A percentile compares a stretch with the other conserved stretches of the same genome.
phyloP scores from a whole-genome alignment of 129 eudicot genomes.

The Scalesia atractyloides region DNA sequence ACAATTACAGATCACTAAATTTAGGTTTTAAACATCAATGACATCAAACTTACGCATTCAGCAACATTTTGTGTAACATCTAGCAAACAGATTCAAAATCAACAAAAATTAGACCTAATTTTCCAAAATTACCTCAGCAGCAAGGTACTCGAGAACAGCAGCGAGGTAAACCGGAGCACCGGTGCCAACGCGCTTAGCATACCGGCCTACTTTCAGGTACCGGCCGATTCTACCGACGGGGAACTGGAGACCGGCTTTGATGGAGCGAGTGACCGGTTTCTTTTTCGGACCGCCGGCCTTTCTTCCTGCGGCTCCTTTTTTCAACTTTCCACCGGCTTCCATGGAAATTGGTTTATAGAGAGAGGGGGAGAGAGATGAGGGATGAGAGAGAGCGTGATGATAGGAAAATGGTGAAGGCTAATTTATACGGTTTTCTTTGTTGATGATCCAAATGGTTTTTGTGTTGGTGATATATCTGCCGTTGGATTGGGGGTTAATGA shows the following conservation, averaged over 20 bases:
- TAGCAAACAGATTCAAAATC: not conserved
- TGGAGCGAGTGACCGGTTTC: conserved; percentile 55
- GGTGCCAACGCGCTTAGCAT: conserved; percentile 54
- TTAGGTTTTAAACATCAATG: too few relatives aligned
- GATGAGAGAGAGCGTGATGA: not conserved
- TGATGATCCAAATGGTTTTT: conserved; percentile 12
- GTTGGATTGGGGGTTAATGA: conserved; percentile 22
- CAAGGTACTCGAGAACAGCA: conserved; percentile 72
- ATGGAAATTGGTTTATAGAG: not conserved
- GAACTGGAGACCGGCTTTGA: conserved; percentile 67
- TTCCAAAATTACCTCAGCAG: conserved; percentile 53
- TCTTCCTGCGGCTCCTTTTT: conserved; percentile 57
- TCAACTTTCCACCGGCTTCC: conserved; percentile 42
- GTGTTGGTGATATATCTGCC: not conserved
- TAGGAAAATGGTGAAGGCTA: not conserved
- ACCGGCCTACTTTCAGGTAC: conserved; percentile 56
- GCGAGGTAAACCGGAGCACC: conserved; percentile 72
- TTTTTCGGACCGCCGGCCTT: conserved; percentile 62
- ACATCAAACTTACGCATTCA: too few relatives aligned
- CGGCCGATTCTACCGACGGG: conserved; percentile 73
- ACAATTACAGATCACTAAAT: too few relatives aligned
- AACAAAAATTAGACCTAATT: not conserved
- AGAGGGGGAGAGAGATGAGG: not conserved
- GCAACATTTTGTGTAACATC: not conserved
- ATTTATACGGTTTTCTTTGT: conserved; percentile 18